phyloP scores from a whole-genome alignment of 768 basidiomycete species.

The Pleurotus giganteus region DNA sequence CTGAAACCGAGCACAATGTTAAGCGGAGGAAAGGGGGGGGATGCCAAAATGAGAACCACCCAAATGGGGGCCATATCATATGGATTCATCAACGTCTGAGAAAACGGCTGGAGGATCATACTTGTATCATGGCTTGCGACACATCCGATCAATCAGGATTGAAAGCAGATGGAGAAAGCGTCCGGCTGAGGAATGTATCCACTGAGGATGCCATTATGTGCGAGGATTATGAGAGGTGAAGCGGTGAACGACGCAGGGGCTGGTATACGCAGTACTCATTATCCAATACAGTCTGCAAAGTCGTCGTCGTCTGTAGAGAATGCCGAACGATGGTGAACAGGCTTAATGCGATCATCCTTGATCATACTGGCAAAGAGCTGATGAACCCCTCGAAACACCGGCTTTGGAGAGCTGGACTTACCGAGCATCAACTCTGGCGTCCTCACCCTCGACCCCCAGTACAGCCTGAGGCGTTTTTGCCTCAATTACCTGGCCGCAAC shows the following conservation, averaged over 20 bases:
- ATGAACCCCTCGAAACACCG: constrained; percentile 2
- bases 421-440: constrained; percentile 85
- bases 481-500: constrained; percentile 68
- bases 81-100: no score
- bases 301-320: constrained; percentile 43
- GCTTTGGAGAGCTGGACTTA: constrained; percentile 31
- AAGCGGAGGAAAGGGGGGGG: no score
- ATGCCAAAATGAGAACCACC: no score
- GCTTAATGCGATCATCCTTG: constrained; percentile 79
- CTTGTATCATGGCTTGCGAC: no score
- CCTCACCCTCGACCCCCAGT: constrained; percentile 87
- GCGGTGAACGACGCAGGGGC: no score
- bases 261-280: constrained; percentile 14
- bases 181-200: constrained; percentile 1
- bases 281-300: constrained; percentile 48
- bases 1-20: no score
- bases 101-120: no score
- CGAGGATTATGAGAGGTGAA: not conserved
- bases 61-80: no score
- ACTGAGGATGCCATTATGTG: not conserved
- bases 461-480: constrained; percentile 89
- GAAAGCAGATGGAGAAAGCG: not conserved
- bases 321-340: constrained; percentile 45
- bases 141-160: no score
- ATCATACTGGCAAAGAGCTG: constrained; percentile 59